Percentiles rank a stretch among this genome's conserved stretches.
These are phyloP conservation scores for Aspergillus sp. DNA, from an alignment of 2,329 filamentous ascomycete genomes.

Conservation along the genomic window DNA sequence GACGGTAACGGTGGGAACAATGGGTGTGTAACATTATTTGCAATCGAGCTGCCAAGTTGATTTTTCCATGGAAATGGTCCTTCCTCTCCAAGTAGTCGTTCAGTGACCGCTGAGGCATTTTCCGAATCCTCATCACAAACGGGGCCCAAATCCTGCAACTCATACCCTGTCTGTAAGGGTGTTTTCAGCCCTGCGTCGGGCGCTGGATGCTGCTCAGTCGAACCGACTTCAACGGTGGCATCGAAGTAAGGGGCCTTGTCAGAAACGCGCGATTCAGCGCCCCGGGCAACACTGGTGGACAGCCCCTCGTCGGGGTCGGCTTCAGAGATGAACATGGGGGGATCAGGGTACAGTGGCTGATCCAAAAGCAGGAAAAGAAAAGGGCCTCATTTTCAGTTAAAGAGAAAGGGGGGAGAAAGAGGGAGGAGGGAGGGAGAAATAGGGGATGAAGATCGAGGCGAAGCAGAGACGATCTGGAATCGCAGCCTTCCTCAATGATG, in stretches of 20 bases:
- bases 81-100: slow-evolving; percentile 15
- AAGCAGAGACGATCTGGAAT: not conserved
- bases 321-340: slow-evolving; percentile 5
- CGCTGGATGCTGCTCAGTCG: not conserved
- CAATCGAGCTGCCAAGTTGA: not conserved
- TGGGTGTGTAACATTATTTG: slow-evolving; percentile 28
- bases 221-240: slow-evolving; percentile 5
- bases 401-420: not conserved
- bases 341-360: not conserved
- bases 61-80: not conserved
- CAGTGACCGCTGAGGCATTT: slow-evolving; percentile 14
- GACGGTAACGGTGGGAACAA: slow-evolving; percentile 81
- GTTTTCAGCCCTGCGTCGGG: not conserved
- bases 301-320: not conserved
- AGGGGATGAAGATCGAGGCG: not conserved
- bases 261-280: not conserved
- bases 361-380: not conserved
- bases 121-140: not conserved
- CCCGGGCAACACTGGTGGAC: slow-evolving; percentile 2
- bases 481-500: not conserved
- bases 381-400: not conserved
- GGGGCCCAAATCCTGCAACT: not conserved
- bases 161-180: not conserved
- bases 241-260: slow-evolving; percentile 6
- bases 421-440: not conserved